Evolutionary conservation across 345 rosid genomes (phyloP).

Genomic region (Bretschneidera sinensis): DNA sequence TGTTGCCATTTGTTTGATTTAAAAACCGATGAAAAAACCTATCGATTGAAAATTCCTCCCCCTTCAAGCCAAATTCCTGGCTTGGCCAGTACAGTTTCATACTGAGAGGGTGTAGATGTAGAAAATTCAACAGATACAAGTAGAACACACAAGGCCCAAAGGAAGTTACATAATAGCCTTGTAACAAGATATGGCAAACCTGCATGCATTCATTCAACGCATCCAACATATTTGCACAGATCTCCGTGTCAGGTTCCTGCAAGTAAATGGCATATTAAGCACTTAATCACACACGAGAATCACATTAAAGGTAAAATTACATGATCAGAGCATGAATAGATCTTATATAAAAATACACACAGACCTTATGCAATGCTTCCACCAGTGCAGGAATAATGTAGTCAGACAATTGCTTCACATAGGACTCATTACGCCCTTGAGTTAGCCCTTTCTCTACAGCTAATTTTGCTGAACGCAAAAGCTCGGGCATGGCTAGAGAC

Average conservation of each 20-base stretch:
- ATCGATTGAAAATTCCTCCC: too few relatives aligned
- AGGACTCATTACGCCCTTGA: constrained; percentile 84
- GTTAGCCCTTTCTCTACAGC: constrained; percentile 90
- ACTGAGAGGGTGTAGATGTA: not conserved
- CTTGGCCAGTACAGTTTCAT: not conserved
- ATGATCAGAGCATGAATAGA: not conserved
- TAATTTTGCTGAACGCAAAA: constrained; percentile 87
- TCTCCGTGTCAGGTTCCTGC: constrained; percentile 99
- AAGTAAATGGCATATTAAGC: constrained; percentile 18
- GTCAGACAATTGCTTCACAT: constrained; percentile 90
- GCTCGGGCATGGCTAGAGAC: constrained; percentile 92
- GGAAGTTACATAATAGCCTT: not conserved
- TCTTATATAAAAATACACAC: constrained; percentile 5
- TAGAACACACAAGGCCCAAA: not conserved
- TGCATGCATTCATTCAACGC: constrained; percentile 95
- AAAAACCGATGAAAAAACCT: not conserved
- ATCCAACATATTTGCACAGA: constrained; percentile 92
- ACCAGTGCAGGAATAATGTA: constrained; percentile 86
- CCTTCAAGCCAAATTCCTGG: not conserved
- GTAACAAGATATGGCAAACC: constrained; percentile 38
- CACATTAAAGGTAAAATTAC: not conserved
- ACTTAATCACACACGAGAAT: constrained; percentile 6
- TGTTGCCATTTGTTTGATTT: too few relatives aligned
- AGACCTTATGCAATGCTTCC: constrained; percentile 94
- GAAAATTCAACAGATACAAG: not conserved